Evolutionary conservation across 495 filamentous ascomycete genomes (phyloP), one percentile per base, ranked within the genome.

Genomic region (Massariosphaeria phaeospora): DNA sequence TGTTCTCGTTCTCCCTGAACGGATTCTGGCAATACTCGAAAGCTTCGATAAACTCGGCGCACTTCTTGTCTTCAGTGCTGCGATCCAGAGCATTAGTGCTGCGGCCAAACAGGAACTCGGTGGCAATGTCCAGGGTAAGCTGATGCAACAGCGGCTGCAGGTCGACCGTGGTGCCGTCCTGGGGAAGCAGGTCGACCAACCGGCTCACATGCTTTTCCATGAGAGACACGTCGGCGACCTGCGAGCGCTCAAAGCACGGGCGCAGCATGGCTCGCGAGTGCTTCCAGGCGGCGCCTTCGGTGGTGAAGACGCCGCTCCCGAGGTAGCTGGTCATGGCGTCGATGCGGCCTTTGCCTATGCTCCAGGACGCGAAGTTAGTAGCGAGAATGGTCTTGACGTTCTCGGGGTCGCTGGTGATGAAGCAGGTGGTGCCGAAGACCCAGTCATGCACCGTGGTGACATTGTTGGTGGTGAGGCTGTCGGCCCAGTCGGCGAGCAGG

Each of bases 91-190:
- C 65, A n/a, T 75, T 55, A 3, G 71, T 71, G 13, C 73, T 75
- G 46, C 78, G 73, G 0, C 86, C 86, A 51, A 89, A 84, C 2
- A 91, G 72, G 65, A 90, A 85, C 54, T 89, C 83, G 0, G 84
- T 88, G 0, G 83, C 75, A 0, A 82, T 73, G 62, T 90, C 84
- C 5, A 89, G 67, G 0, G 84, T 84, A 38, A 85, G 63, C 15
- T 68, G 46, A 66, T 78, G 82, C 65, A 90, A 84, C 2, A 86
- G 64, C 1, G 75, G 70, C 62, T 84, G 81, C 9, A 90, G 69
- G 62, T 89, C 80, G 8, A 84, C 71, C 0, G 71, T 75, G 0
- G 69, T 59, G 0, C 77, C 73, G 57, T 80, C 76, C 11, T 42
- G 60, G 0, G 78, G 73, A 51, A 83, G 64, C 44, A 66, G 34